Evolutionary conservation across 441 rosid genomes (phyloP).

Genomic region (Erodium moschatum): DNA sequence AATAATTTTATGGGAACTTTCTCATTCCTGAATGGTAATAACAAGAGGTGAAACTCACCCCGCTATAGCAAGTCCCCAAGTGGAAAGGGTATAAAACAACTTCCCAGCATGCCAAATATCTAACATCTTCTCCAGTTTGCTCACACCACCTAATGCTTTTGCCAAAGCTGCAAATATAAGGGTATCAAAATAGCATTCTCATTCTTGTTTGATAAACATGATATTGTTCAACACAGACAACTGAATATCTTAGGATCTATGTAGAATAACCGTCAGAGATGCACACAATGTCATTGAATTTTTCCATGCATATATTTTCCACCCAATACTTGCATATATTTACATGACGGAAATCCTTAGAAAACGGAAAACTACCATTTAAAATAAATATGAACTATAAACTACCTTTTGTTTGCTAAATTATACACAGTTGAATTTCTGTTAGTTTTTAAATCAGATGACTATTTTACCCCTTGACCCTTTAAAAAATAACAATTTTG

Average conservation of each 20-base stretch:
- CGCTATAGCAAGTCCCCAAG: constrained; percentile 72
- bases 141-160: constrained; percentile 51
- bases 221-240: background rate
- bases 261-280: background rate
- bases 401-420: no score
- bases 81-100: constrained; percentile 62
- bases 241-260: background rate
- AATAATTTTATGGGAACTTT: background rate
- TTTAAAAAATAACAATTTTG: no score
- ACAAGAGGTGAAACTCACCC: constrained; percentile 36
- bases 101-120: constrained; percentile 81
- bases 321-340: background rate
- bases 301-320: background rate
- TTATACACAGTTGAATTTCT: no score
- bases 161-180: constrained; percentile 39
- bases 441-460: no score
- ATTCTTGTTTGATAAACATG: constrained; percentile 16
- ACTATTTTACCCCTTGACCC: no score
- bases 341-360: background rate
- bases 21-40: background rate
- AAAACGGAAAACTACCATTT: no score
- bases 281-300: no score
- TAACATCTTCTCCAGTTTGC: constrained; percentile 62
- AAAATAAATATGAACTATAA: no score
- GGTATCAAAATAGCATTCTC: background rate